Evolutionary conservation across 2,329 filamentous ascomycete species (phyloP).

Genomic region (Colletotrichum sp.): DNA sequence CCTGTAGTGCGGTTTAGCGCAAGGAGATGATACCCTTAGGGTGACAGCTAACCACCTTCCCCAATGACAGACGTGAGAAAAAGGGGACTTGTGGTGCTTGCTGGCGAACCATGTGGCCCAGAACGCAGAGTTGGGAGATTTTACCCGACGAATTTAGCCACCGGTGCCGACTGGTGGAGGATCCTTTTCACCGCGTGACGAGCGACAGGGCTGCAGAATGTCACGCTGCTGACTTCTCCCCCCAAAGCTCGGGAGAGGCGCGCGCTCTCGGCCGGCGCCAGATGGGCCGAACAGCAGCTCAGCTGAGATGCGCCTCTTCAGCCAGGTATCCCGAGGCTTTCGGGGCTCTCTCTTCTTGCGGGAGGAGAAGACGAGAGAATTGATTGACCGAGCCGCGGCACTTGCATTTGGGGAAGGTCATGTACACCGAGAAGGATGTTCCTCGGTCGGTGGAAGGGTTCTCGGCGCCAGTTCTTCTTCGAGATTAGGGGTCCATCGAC

Average conservation of each 20-base stretch:
- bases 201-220: conserved; percentile 19
- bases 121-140: background rate
- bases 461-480: background rate
- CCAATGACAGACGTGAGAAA: background rate
- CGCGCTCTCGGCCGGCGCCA: conserved; percentile 2
- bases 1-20: background rate
- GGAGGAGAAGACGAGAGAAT: background rate
- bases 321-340: background rate
- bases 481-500: background rate
- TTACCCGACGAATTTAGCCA: conserved; percentile 7
- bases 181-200: conserved; percentile 8
- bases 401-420: background rate
- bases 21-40: background rate
- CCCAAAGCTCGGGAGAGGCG: background rate
- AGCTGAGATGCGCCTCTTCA: background rate
- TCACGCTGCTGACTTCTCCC: background rate
- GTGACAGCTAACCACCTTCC: background rate
- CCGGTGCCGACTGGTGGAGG: conserved; percentile 17
- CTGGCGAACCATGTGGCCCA: background rate
- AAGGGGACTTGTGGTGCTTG: background rate
- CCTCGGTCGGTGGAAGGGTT: background rate
- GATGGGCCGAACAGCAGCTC: conserved; percentile 5
- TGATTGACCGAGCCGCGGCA: background rate
- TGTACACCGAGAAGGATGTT: background rate
- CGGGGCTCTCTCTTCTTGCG: background rate